Conservation (phyloP, 192 early-diverging fungal species). For the Haplosporangium gracile region DNA sequence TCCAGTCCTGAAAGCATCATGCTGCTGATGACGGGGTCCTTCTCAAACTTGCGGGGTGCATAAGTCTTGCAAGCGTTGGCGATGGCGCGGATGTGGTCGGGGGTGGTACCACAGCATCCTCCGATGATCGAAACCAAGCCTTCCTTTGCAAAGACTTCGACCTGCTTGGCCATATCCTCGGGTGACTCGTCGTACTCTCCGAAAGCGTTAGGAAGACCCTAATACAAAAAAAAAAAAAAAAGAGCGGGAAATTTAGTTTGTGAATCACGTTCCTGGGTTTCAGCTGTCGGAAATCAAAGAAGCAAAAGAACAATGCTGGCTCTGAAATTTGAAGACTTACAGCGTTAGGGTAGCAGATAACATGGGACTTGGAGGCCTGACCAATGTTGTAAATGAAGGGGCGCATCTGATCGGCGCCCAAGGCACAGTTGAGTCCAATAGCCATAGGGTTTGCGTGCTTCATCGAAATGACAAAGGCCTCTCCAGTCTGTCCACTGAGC, state of each 20-base stretch:
- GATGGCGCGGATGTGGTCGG: constrained; percentile 90
- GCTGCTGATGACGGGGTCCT: constrained; percentile 74
- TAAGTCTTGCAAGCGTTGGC: constrained; percentile 81
- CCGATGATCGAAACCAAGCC: constrained; percentile 97
- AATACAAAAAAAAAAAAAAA: neutral
- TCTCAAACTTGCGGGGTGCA: constrained; percentile 83
- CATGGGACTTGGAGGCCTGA: constrained; percentile 81
- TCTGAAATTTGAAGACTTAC: constrained; percentile 46
- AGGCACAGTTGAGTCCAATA: constrained; percentile 91
- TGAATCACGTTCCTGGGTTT: neutral
- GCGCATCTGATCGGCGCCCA: constrained; percentile 94
- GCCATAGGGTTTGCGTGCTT: constrained; percentile 85
- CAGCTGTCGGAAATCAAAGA: neutral
- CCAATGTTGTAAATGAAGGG: constrained; percentile 95
- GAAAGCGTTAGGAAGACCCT: constrained; percentile 96
- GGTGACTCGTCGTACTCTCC: constrained; percentile 96
- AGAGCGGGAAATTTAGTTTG: neutral
- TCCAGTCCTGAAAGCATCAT: constrained; percentile 92
- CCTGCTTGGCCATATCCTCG: constrained; percentile 86
- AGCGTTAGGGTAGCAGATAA: constrained; percentile 97
- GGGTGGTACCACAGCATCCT: constrained; percentile 98
- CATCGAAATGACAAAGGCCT: constrained; percentile 93
- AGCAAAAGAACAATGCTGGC: neutral
- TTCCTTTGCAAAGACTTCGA: constrained; percentile 89
- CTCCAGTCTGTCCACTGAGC: constrained; percentile 96